Evolutionary conservation across 164 flowering plant species (phyloP).

Genomic region (Pachysandra terminalis): DNA sequence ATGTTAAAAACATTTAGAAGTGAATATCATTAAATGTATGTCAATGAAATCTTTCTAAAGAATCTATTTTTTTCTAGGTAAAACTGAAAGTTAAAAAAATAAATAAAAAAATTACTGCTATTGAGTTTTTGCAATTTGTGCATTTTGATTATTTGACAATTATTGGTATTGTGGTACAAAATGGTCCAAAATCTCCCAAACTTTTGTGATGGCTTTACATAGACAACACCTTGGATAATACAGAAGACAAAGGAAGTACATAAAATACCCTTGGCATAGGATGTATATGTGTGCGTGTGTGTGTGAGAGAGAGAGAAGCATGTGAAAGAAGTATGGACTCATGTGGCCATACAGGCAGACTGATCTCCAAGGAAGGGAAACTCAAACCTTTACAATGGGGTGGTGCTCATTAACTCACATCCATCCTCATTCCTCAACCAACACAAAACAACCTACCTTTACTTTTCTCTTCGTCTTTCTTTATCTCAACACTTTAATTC

Average conservation of each 20-base stretch:
- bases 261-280: too few relatives aligned
- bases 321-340: constrained; percentile 14
- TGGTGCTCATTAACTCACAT: constrained; percentile 3
- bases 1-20: too few relatives aligned
- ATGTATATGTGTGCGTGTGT: too few relatives aligned
- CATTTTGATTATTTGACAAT: neutral
- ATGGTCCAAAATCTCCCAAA: constrained; percentile 15
- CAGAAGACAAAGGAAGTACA: constrained; percentile 36
- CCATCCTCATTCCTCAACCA: constrained; percentile 6
- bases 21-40: too few relatives aligned
- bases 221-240: constrained; percentile 29
- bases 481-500: neutral
- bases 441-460: constrained; percentile 3
- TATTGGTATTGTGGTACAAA: neutral
- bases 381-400: constrained; percentile 17
- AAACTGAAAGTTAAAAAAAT: too few relatives aligned
- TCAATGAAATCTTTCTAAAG: too few relatives aligned
- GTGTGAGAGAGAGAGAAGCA: constrained; percentile 9
- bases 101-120: too few relatives aligned
- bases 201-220: constrained; percentile 5
- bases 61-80: too few relatives aligned
- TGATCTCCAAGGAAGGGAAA: constrained; percentile 27
- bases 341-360: constrained; percentile 20
- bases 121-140: too few relatives aligned
- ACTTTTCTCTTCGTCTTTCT: neutral